Percentiles rank a stretch among this genome's conserved stretches.
phyloP scores from a whole-genome alignment of 1,284 basidiomycete genomes.

The Phlebopus sp. region DNA sequence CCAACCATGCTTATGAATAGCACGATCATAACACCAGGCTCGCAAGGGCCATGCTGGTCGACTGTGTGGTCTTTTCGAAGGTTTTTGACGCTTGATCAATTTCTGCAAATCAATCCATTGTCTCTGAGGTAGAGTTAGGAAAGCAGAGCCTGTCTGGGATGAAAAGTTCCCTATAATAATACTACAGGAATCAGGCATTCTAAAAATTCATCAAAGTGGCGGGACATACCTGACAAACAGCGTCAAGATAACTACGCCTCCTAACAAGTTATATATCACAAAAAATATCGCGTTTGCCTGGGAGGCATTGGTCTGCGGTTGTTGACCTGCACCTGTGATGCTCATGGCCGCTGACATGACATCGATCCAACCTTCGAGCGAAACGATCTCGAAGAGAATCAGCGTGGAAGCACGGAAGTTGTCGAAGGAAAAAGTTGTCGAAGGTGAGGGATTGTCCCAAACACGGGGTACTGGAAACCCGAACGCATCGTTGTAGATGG shows the following conservation, averaged over 20 bases:
- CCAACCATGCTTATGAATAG: constrained; percentile 90
- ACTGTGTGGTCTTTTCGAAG: constrained; percentile 75
- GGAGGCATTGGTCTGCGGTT: constrained; percentile 70
- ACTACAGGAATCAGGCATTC: constrained; percentile 38
- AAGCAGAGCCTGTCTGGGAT: constrained; percentile 79
- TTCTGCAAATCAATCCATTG: constrained; percentile 96
- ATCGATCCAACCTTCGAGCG: constrained; percentile 94
- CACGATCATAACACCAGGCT: constrained; percentile 91
- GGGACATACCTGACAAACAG: constrained; percentile 77
- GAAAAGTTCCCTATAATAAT: constrained; percentile 97
- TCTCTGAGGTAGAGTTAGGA: constrained; percentile 84
- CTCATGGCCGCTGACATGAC: constrained; percentile 85
- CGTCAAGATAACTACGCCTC: constrained; percentile 87
- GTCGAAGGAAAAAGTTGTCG: constrained; percentile 91
- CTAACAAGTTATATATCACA: constrained; percentile 90
- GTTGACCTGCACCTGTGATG: constrained; percentile 67
- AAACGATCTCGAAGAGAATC: constrained; percentile 96
- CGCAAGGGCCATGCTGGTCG: constrained; percentile 58
- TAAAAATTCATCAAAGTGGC: neutral
- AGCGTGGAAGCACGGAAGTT: constrained; percentile 82
- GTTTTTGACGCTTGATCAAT: constrained; percentile 83
- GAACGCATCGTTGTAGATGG: constrained; percentile 52
- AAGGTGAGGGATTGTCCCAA: constrained; percentile 86
- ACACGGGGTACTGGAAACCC: constrained; percentile 79
- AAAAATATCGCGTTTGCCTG: constrained; percentile 91